Percentiles rank a stretch among this genome's conserved stretches.
Evolutionary conservation across 805 yeast genomes (phyloP).

Genomic region (Candida sithepensis): DNA sequence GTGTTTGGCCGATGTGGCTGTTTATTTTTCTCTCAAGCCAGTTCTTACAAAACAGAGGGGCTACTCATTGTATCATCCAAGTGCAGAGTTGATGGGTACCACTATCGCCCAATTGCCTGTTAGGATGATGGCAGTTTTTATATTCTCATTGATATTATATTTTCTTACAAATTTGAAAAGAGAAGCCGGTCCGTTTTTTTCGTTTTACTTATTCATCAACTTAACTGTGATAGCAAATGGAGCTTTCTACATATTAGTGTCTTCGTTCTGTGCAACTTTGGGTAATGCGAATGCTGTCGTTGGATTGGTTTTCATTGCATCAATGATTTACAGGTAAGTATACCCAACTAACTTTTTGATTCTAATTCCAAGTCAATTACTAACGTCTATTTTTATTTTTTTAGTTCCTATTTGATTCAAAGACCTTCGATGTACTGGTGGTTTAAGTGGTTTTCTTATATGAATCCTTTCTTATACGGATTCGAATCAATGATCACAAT

Average conservation of each 20-base stretch:
- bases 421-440: slow-evolving; percentile 55
- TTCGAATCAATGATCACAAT: slow-evolving; percentile 54
- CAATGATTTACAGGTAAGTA: slow-evolving; percentile 55
- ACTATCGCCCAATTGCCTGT: slow-evolving; percentile 56
- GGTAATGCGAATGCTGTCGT: slow-evolving; percentile 53
- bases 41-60: slow-evolving; percentile 63
- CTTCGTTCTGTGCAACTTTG: slow-evolving; percentile 41
- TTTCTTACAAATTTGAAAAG: slow-evolving; percentile 51
- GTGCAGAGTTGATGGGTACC: slow-evolving; percentile 60
- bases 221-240: slow-evolving; percentile 41
- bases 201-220: slow-evolving; percentile 42
- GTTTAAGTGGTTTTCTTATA: slow-evolving; percentile 53
- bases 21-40: slow-evolving; percentile 57
- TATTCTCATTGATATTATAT: slow-evolving; percentile 45
- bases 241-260: slow-evolving; percentile 49
- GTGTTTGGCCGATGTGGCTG: slow-evolving; percentile 58
- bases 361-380: neutral
- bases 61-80: slow-evolving; percentile 58
- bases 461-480: slow-evolving; percentile 44
- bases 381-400: slow-evolving; percentile 10
- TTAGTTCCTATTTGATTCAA: slow-evolving; percentile 61
- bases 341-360: neutral
- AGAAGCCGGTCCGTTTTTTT: slow-evolving; percentile 54
- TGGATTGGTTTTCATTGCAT: slow-evolving; percentile 47
- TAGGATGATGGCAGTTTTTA: slow-evolving; percentile 46